Base-by-base conservation (phyloP, 169 alveolate species). In the Babesia caballi region DNA sequence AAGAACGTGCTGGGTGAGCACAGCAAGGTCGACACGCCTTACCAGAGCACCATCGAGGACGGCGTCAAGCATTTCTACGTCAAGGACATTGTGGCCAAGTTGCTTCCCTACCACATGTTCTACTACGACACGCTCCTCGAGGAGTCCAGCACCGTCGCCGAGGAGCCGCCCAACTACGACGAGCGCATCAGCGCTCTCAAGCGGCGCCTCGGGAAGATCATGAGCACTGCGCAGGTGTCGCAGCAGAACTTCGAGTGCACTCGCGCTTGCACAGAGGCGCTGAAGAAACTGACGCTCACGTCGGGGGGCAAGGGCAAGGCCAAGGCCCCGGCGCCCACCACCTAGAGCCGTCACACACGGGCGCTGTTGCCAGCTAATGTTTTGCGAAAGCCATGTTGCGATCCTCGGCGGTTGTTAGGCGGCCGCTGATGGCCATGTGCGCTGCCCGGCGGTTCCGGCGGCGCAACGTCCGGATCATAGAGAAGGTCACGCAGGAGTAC, bases 31-130 rank as follows among this genome's bases (percentile, higher is more conserved):
- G 81, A 75, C 17, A 25, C 42, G 25, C 85, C 66, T 35, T 75
- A n/a, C 54, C 42, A 50, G 19, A 2, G 36, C n/a, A 30, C 27
- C 0, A 36, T 19, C 17, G 63, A 14, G 12, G n/a, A 51, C 40
- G 85, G 85, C 1, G 12, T 4, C 4, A 66, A 66, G 63, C 38
- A 32, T 23, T 75, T 50, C 66, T 30, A 27, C 38, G 38, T 66
- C 17, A 30, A 28, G 27, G 85, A 75, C 46, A 42, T 75, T 19
- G 25, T 75, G 32, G 38, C 80, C 8, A 40, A 50, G 11, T 44
- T 75, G 50, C 61, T 75, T 1, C 85, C 85, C 28, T 75, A 75
- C 47, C 85, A 75, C 63, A 5, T 63, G 46, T 75, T 65, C 56
- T 65, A 54, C 53, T 63, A 40, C 47, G 72, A 75, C 11, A 60